A percentile compares a stretch with the other conserved stretches of the same genome.
phyloP scores from a whole-genome alignment of 2,329 filamentous ascomycete species.

The Fusarium sp. region DNA sequence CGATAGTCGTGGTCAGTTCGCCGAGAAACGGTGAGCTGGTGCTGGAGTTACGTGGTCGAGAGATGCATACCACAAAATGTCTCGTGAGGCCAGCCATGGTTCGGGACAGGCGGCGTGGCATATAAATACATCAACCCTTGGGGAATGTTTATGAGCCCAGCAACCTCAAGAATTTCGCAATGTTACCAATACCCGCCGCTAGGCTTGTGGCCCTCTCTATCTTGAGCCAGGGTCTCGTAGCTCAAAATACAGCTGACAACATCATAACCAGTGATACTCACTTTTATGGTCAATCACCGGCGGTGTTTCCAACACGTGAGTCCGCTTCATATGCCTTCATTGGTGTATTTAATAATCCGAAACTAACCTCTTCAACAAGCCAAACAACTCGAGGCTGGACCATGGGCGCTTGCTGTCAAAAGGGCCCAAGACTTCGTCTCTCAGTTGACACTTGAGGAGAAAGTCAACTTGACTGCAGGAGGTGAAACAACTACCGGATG shows the following conservation, averaged over 20 bases:
- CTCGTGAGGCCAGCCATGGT: not conserved
- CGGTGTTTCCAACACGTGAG: constrained; percentile 20
- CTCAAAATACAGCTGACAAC: not conserved
- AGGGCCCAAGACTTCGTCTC: constrained; percentile 14
- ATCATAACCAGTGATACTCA: constrained; percentile 7
- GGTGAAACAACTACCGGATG: constrained; percentile 8
- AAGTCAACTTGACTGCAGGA: constrained; percentile 32
- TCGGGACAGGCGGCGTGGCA: not conserved
- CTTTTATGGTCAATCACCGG: constrained; percentile 20
- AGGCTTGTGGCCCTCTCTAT: constrained; percentile 10
- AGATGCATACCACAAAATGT: not conserved
- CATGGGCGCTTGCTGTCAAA: constrained; percentile 4
- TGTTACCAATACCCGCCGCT: constrained; percentile 4
- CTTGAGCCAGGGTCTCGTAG: constrained; percentile 1
- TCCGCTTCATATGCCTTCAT: rapidly evolving
- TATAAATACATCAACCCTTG: constrained; percentile 2
- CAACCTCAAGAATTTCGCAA: not conserved
- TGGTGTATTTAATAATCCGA: rapidly evolving
- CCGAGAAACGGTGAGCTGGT: not conserved
- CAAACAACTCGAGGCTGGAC: constrained; percentile 4
- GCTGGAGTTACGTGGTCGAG: not conserved
- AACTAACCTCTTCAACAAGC: not conserved
- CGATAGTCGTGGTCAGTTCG: too few species aligned
- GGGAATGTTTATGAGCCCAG: not conserved
- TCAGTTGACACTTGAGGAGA: constrained; percentile 24